Evolutionary conservation across 768 basidiomycete genomes (phyloP).

Genomic region (Tulasnella sp.): DNA sequence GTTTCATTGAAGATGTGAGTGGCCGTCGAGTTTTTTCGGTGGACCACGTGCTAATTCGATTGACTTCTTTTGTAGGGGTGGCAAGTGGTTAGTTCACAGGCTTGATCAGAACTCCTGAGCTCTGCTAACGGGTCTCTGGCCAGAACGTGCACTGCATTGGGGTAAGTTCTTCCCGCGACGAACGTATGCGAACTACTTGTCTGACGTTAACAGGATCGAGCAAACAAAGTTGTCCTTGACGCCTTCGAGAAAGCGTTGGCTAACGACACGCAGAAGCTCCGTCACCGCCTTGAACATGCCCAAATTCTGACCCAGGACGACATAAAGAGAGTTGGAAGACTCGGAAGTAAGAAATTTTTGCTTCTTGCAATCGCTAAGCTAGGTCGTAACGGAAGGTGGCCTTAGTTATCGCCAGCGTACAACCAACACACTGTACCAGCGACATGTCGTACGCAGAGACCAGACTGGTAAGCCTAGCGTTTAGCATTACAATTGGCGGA

Average conservation of each 20-base stretch:
- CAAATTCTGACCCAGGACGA: conserved; percentile 75
- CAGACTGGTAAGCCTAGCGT: conserved; percentile 47
- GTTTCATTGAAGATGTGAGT: conserved; percentile 53
- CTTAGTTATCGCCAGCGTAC: conserved; percentile 81
- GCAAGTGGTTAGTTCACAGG: conserved; percentile 64
- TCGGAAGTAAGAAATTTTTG: conserved; percentile 55
- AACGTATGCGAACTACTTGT: too few relatives aligned
- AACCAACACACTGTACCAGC: conserved; percentile 85
- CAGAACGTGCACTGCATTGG: conserved; percentile 88
- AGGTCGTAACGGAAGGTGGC: neutral
- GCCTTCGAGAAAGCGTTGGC: conserved; percentile 65
- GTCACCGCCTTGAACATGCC: conserved; percentile 86
- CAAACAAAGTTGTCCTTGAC: conserved; percentile 74
- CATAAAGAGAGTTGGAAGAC: conserved; percentile 53
- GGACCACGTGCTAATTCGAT: neutral
- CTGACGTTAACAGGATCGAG: conserved; percentile 65
- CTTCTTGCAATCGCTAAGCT: neutral
- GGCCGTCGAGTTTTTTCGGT: neutral
- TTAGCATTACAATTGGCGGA: too few relatives aligned
- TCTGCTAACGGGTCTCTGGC: neutral
- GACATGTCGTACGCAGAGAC: conserved; percentile 90
- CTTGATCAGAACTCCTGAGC: neutral
- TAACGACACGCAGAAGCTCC: conserved; percentile 20
- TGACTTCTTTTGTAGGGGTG: conserved; percentile 40
- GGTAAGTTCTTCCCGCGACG: conserved; percentile 5